These are phyloP conservation scores for Amauroascus verrucosus DNA, from an alignment of 2,329 filamentous ascomycete genomes.

Conservation along the genomic window DNA sequence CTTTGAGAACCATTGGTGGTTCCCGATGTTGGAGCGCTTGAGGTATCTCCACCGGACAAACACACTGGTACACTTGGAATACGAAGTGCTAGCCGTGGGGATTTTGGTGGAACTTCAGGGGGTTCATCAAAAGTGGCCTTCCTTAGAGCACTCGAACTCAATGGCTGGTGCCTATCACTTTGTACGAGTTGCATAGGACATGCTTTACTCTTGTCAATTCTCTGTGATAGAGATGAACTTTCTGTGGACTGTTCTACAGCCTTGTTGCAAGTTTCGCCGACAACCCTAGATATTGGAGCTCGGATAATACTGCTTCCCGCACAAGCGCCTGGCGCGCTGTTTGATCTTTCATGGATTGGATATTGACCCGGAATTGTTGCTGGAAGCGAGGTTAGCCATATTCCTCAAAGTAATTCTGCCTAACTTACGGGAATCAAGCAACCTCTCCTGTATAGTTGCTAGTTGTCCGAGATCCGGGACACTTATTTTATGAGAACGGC, in stretches of 20 bases:
- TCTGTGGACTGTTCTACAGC: conserved; percentile 7
- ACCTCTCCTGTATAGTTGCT: conserved; percentile 16
- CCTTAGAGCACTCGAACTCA: not conserved
- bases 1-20: not conserved
- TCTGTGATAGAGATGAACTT: conserved; percentile 4
- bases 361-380: conserved; percentile 24
- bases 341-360: conserved; percentile 22
- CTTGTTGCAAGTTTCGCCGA: conserved; percentile 14
- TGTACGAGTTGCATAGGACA: conserved; percentile 10
- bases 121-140: conserved; percentile 12
- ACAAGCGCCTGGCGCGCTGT: conserved; percentile 20
- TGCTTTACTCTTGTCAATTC: conserved; percentile 11
- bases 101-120: conserved; percentile 24
- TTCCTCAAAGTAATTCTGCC: not conserved
- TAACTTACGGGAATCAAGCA: conserved; percentile 22
- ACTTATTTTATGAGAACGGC: conserved; percentile 18
- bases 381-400: conserved; percentile 10
- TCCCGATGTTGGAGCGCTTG: conserved; percentile 2
- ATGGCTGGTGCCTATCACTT: conserved; percentile 1
- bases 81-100: conserved; percentile 18
- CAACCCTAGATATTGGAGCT: conserved; percentile 10
- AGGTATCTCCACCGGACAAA: conserved; percentile 9
- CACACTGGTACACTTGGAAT: conserved; percentile 11
- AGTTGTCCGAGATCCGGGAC: conserved; percentile 19
- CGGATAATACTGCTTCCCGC: conserved; percentile 11